phyloP scores from a whole-genome alignment of 495 filamentous ascomycete species.

The Penicillium coprophilum region DNA sequence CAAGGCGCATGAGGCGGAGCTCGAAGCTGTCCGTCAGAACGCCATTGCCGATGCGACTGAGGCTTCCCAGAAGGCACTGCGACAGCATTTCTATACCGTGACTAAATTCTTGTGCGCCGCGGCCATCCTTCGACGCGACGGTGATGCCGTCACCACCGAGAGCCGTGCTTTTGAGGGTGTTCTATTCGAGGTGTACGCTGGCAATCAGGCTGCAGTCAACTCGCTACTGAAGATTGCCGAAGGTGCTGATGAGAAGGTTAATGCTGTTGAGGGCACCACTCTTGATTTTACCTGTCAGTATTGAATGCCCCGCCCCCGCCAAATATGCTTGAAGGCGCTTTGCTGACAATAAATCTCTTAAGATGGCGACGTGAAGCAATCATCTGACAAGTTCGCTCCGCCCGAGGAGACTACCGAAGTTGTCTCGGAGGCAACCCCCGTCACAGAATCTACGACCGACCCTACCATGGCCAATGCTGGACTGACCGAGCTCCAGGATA shows the following conservation, averaged over 20 bases:
- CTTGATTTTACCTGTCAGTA: slow-evolving; percentile 77
- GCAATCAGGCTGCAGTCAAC: slow-evolving; percentile 74
- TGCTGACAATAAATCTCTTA: slow-evolving; percentile 29
- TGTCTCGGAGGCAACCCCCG: slow-evolving; percentile 22
- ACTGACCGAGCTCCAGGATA: slow-evolving; percentile 66
- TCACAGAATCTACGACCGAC: slow-evolving; percentile 56
- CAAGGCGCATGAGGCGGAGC: slow-evolving; percentile 66
- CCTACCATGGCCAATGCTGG: slow-evolving; percentile 75
- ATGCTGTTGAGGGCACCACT: slow-evolving; percentile 59
- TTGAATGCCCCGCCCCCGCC: background rate
- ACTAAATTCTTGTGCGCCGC: slow-evolving; percentile 81
- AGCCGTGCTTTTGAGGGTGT: slow-evolving; percentile 87
- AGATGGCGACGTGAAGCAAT: slow-evolving; percentile 69
- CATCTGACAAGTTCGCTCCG: slow-evolving; percentile 45
- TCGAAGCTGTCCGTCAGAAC: slow-evolving; percentile 66
- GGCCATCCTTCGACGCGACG: slow-evolving; percentile 65
- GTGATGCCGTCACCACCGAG: slow-evolving; percentile 66
- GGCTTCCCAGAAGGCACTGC: slow-evolving; percentile 52
- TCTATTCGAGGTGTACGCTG: slow-evolving; percentile 83
- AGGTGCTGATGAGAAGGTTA: slow-evolving; percentile 71
- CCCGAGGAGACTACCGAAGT: slow-evolving; percentile 22
- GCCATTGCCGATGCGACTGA: slow-evolving; percentile 61
- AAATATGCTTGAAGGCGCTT: background rate
- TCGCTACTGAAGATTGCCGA: slow-evolving; percentile 83
- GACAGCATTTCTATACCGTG: slow-evolving; percentile 59